Base-by-base conservation (phyloP, 164 flowering plant species). In the Stephania japonica region DNA sequence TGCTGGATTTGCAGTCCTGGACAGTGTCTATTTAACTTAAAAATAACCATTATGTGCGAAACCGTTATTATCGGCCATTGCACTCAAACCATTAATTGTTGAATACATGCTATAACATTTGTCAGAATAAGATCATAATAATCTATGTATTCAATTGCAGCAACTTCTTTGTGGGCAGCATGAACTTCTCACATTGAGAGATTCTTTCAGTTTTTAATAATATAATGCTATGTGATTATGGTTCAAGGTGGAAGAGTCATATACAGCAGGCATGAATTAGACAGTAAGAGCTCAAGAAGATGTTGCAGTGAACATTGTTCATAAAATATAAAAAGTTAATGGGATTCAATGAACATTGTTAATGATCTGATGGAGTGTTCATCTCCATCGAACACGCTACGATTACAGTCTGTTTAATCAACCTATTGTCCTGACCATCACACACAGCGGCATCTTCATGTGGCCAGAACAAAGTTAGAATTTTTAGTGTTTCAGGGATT, bases 1-100 rank as follows among this genome's bases (percentile, higher is more conserved):
- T 7, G 94, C 97, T 72, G 98, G 98, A 32, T 93, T 88, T 75
- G 97, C 94, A 2, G 97, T 93, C 70, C 83, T 94, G 77, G 98
- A 94, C 72, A 90, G 98, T 78, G 53, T 92, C 43, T 89, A 94
- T 14, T 65, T 75, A 77, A 88, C 79, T 68, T 88, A 81, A 91
- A 27, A 91, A 27, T 6, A 11, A 21, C 50, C 2, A 6, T 25
- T 61, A n/a, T n/a, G 19, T 32, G 27, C 26, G 26, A 43, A 27
- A 42, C 44, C 18, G 19, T 9, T 13, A 64, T 7, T 5, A 19
- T 64, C 23, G 49, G n/a, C 4, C 16, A 26, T 27, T 59, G 11
- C 27, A 62, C 19, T 16, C 69, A 63, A 32, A 56, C 64, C 64
- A 68, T 21, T 63, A 21, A 21, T 7, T 63, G 23, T 16, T 7